Evolutionary conservation across 2,329 filamentous ascomycete species (phyloP).

Genomic region (Leptographium flavum): DNA sequence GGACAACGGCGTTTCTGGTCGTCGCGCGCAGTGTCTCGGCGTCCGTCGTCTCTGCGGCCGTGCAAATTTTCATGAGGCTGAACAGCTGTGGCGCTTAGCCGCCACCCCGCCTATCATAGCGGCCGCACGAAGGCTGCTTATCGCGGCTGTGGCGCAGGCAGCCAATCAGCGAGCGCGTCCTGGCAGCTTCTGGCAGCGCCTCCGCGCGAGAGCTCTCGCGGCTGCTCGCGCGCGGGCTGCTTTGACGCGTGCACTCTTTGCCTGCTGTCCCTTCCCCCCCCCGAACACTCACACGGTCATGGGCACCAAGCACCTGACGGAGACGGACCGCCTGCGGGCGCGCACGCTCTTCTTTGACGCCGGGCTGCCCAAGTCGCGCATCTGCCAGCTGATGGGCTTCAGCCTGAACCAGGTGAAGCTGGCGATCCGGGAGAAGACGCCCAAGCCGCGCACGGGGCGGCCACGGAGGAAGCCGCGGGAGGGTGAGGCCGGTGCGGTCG

Average conservation of each 20-base stretch:
- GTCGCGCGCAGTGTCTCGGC: too few species aligned
- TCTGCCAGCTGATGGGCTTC: conserved; percentile 11
- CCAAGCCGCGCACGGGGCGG: conserved; percentile 8
- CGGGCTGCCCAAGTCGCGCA: conserved; percentile 9
- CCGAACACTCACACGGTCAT: not conserved
- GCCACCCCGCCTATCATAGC: not conserved
- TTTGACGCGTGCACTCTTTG: too few species aligned
- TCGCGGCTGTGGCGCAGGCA: not conserved
- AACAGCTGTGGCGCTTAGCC: not conserved
- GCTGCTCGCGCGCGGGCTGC: too few species aligned
- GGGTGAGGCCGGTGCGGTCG: not conserved
- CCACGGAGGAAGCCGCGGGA: conserved; percentile 5
- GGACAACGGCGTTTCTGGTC: too few species aligned
- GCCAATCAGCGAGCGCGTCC: not conserved
- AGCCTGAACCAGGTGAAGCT: conserved; percentile 11
- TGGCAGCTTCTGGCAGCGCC: not conserved
- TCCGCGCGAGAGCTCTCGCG: too few species aligned
- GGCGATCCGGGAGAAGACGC: conserved; percentile 12
- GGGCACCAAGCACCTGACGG: conserved; percentile 13
- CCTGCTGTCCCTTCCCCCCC: too few species aligned
- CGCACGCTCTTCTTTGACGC: conserved; percentile 11
- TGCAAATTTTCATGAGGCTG: not conserved
- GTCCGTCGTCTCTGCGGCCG: too few species aligned
- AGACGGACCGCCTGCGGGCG: conserved; percentile 10
- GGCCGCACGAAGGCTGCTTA: not conserved